Evolutionary conservation across 2,329 filamentous ascomycete species (phyloP).

Genomic region (Cladosporium sp.): DNA sequence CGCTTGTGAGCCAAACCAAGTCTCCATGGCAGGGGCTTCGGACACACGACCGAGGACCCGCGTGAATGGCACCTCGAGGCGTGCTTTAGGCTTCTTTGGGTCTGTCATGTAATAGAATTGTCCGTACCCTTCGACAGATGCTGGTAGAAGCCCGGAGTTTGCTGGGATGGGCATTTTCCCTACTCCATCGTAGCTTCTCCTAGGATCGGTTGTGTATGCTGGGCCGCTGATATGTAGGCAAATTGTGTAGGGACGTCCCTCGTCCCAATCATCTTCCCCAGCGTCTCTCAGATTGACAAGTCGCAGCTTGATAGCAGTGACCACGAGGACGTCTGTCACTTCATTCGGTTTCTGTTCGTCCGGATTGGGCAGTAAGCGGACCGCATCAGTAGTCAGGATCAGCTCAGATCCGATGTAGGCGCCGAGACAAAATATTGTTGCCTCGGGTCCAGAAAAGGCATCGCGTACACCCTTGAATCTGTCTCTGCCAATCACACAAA

Average conservation of each 20-base stretch:
- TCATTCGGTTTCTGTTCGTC: conserved; percentile 17
- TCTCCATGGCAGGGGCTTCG: conserved; percentile 46
- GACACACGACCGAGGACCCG: conserved; percentile 52
- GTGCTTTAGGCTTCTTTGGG: conserved; percentile 35
- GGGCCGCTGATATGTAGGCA: conserved; percentile 47
- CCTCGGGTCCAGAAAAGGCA: conserved; percentile 41
- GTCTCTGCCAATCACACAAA: conserved; percentile 49
- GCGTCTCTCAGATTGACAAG: conserved; percentile 45
- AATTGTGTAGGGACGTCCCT: conserved; percentile 41
- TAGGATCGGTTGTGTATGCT: conserved; percentile 40
- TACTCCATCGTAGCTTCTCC: conserved; percentile 28
- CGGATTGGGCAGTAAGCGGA: conserved; percentile 41
- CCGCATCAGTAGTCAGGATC: conserved; percentile 49
- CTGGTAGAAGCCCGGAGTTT: conserved; percentile 34
- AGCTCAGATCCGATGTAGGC: conserved; percentile 56
- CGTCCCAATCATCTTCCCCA: conserved; percentile 42
- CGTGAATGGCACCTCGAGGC: conserved; percentile 43
- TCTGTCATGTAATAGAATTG: conserved; percentile 49
- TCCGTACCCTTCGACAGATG: conserved; percentile 43
- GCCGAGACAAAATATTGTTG: conserved; percentile 48
- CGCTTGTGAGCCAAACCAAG: conserved; percentile 38
- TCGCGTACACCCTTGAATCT: conserved; percentile 46
- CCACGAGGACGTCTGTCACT: conserved; percentile 49
- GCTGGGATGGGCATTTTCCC: conserved; percentile 23
- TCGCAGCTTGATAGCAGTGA: conserved; percentile 50